Conservation (phyloP, 2,329 filamentous ascomycete species). For the Ophiostoma ulmi region DNA sequence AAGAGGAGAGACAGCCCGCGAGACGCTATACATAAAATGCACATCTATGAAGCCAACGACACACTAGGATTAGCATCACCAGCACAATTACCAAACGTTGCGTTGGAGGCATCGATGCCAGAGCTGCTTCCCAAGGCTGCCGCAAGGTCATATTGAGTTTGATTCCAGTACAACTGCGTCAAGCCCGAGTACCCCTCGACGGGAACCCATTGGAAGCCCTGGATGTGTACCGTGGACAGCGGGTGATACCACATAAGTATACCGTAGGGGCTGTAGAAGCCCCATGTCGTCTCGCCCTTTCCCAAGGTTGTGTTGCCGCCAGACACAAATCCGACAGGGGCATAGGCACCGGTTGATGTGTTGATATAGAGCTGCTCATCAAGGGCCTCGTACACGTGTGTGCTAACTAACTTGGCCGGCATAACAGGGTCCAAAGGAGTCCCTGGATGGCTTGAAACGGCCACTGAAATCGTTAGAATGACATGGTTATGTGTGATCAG, state of each 20-base stretch:
- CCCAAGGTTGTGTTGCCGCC: constrained; percentile 22
- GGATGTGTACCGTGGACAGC: constrained; percentile 16
- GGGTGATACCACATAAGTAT: constrained; percentile 21
- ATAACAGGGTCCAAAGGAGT: constrained; percentile 19
- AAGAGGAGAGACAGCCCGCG: not conserved
- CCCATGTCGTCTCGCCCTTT: constrained; percentile 24
- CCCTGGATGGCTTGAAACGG: constrained; percentile 16
- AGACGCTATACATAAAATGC: not conserved
- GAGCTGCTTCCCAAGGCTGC: constrained; percentile 3
- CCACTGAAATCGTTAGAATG: constrained; percentile 15
- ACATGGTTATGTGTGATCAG: not conserved
- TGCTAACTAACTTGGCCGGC: constrained; percentile 1
- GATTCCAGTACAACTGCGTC: constrained; percentile 27
- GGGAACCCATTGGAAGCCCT: constrained; percentile 26
- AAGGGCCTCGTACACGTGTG: constrained; percentile 21
- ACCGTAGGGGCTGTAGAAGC: constrained; percentile 24
- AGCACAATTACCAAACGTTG: constrained; percentile 16
- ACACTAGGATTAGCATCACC: constrained; percentile 7
- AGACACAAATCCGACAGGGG: constrained; percentile 23
- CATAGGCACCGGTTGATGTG: constrained; percentile 22
- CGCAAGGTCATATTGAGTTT: constrained; percentile 26
- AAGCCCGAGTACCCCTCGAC: constrained; percentile 16
- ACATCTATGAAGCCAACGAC: not conserved
- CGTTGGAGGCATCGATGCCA: not conserved
- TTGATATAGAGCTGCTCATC: constrained; percentile 23